These are phyloP conservation scores for Musa acuminata DNA, from an alignment of 176 grass and related monocot species.

Conservation along the genomic window DNA sequence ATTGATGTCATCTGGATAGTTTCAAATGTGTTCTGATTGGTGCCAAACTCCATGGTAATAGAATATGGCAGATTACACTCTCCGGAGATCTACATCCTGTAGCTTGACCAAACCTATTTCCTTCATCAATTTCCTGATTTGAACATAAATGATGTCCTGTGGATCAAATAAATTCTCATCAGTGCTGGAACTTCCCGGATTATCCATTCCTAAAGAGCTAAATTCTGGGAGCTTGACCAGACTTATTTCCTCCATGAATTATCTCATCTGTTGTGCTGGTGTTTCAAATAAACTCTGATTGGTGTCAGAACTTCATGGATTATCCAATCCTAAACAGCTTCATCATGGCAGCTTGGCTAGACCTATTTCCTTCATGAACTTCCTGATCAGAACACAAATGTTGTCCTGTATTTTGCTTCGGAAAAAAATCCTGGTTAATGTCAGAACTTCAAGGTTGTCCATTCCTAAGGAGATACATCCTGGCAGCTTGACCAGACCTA, in stretches of 20 bases:
- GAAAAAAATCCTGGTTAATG: not conserved
- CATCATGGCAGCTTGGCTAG: not conserved
- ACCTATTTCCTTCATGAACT: not conserved
- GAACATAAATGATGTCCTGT: not conserved
- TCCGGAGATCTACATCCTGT: not conserved
- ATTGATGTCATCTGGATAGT: not conserved
- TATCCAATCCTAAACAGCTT: constrained; percentile 11
- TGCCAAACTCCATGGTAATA: not conserved
- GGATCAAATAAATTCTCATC: not conserved
- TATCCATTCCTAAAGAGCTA: not conserved
- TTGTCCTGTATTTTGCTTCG: not conserved
- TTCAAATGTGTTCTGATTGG: not conserved
- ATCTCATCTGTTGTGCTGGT: not conserved
- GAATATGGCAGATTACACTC: constrained; percentile 5
- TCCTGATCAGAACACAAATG: not conserved
- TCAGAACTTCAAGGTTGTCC: not conserved
- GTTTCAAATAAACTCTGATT: not conserved
- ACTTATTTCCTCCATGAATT: not conserved
- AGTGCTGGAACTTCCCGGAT: not conserved
- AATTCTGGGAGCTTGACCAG: not conserved
- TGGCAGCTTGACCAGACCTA: not conserved
- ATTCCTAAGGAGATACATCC: not conserved
- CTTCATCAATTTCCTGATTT: not conserved
- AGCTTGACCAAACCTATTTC: not conserved
- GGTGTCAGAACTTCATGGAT: constrained; percentile 1